Evolutionary conservation across 169 alveolate species (phyloP).

Genomic region (Eimeria acervulina): DNA sequence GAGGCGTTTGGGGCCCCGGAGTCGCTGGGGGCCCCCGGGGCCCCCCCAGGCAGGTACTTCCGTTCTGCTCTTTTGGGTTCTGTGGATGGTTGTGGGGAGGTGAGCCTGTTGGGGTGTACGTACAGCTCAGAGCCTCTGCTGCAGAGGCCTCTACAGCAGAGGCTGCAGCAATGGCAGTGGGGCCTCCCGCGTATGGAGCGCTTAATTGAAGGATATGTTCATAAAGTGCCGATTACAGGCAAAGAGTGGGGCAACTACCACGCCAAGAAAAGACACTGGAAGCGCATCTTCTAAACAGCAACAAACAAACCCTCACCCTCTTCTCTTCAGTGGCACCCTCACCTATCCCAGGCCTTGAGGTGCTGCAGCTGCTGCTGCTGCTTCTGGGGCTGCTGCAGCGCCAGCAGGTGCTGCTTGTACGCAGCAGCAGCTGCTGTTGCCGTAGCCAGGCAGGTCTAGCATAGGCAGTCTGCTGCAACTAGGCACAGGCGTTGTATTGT

Average conservation of each 20-base stretch:
- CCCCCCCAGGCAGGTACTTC: not conserved
- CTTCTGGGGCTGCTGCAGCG: not conserved
- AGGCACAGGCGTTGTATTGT: not conserved
- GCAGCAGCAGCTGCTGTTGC: not conserved
- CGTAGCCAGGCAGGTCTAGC: no score
- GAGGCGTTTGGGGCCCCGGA: slow-evolving; percentile 35
- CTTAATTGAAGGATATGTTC: slow-evolving; percentile 80
- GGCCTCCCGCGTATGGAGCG: slow-evolving; percentile 76
- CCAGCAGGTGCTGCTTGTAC: not conserved
- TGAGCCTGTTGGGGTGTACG: slow-evolving; percentile 23
- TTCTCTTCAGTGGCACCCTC: no score
- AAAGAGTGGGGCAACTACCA: slow-evolving; percentile 83
- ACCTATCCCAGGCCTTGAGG: no score
- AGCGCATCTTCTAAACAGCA: slow-evolving; percentile 52
- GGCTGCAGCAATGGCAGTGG: slow-evolving; percentile 82
- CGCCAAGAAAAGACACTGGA: slow-evolving; percentile 76
- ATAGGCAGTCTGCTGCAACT: not conserved
- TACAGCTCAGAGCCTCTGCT: slow-evolving; percentile 52
- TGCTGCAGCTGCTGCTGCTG: not conserved
- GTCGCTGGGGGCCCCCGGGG: slow-evolving; percentile 52
- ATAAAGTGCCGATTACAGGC: slow-evolving; percentile 82
- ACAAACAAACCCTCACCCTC: not conserved
- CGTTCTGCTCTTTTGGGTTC: slow-evolving; percentile 51
- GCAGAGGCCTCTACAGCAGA: slow-evolving; percentile 77
- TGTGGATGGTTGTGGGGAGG: not conserved